Evolutionary conservation across 352 stramenopile species (phyloP).

Genomic region (Detonula confervacea): DNA sequence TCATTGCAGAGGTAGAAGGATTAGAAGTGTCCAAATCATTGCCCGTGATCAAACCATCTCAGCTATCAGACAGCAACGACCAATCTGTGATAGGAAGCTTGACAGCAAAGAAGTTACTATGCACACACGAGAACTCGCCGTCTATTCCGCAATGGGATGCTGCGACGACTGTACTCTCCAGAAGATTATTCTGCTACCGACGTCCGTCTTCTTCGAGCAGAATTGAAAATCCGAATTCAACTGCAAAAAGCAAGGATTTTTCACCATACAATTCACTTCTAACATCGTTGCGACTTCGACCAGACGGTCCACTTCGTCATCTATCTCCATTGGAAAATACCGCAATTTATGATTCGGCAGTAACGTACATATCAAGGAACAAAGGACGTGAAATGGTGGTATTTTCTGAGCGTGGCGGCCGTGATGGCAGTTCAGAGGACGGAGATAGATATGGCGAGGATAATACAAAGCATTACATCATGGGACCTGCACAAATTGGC

Average conservation of each 20-base stretch:
- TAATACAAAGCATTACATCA: slow-evolving; percentile 28
- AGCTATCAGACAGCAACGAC: slow-evolving; percentile 2
- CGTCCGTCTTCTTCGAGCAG: background rate
- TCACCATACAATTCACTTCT: slow-evolving; percentile 30
- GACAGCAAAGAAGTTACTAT: slow-evolving; percentile 26
- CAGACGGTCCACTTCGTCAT: slow-evolving; percentile 47
- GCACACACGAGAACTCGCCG: background rate
- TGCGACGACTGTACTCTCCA: slow-evolving; percentile 62
- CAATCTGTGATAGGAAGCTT: slow-evolving; percentile 31
- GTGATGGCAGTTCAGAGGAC: background rate
- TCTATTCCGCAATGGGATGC: slow-evolving; percentile 47
- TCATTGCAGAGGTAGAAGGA: slow-evolving; percentile 72
- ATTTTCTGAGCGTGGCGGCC: slow-evolving; percentile 61
- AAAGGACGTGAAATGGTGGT: slow-evolving; percentile 57
- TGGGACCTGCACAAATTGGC: slow-evolving; percentile 29
- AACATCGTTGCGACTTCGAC: slow-evolving; percentile 39
- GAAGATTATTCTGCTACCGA: slow-evolving; percentile 78
- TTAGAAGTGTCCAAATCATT: slow-evolving; percentile 65
- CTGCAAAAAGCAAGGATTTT: slow-evolving; percentile 10
- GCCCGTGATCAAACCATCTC: slow-evolving; percentile 11
- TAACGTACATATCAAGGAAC: slow-evolving; percentile 62
- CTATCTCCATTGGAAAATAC: slow-evolving; percentile 51
- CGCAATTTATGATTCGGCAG: slow-evolving; percentile 73
- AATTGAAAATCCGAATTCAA: slow-evolving; percentile 9
- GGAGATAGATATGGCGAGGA: too few relatives aligned